Conservation (phyloP, 305 asterid species). For the Solanum aculeatissimum region DNA sequence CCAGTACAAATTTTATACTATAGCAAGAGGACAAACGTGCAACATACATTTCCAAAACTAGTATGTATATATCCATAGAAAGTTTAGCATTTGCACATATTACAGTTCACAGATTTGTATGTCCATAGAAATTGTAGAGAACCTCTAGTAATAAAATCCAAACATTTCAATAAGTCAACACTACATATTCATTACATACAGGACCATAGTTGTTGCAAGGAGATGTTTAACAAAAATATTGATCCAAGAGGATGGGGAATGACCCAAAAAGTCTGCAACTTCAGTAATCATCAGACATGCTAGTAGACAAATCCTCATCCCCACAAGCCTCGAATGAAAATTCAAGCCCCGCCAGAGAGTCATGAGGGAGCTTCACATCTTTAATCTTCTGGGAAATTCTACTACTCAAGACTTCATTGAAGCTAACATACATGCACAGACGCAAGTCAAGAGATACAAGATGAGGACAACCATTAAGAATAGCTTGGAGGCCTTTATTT, state of each 20-base stretch:
- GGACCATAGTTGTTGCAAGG: neutral
- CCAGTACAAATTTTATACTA: no score
- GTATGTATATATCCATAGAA: no score
- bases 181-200: neutral
- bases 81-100: no score
- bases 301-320: neutral
- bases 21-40: no score
- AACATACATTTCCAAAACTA: no score
- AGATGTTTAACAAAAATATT: neutral
- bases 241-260: neutral
- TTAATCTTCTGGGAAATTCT: neutral
- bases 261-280: no score
- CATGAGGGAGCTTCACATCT: neutral
- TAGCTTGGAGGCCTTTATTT: neutral
- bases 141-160: neutral
- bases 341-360: neutral
- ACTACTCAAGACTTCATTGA: neutral
- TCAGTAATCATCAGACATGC: neutral
- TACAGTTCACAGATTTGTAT: neutral
- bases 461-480: neutral
- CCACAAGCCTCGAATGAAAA: neutral
- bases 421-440: constrained; percentile 8
- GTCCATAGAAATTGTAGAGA: neutral
- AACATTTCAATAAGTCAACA: neutral
- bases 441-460: neutral